Evolutionary conservation across 1,284 basidiomycete genomes (phyloP).

Genomic region (Fomitopsis betulina): DNA sequence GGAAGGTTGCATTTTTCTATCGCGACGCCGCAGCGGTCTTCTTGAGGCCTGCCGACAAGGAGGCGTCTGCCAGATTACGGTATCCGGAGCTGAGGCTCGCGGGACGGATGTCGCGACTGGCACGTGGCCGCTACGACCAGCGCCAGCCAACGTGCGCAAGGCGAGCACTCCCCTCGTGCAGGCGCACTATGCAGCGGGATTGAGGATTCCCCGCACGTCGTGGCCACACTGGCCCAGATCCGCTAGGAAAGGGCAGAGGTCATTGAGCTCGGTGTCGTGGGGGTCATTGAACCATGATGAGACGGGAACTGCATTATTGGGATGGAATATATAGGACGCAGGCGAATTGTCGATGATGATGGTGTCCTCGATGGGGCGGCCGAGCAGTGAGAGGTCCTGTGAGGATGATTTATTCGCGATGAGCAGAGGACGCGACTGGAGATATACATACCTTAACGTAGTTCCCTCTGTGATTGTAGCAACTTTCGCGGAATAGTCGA

Average conservation of each 20-base stretch:
- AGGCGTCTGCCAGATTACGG: neutral
- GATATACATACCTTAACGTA: conserved; percentile 82
- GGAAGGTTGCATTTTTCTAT: neutral
- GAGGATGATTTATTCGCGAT: neutral
- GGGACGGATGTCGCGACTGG: conserved; percentile 3
- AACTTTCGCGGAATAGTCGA: conserved; percentile 95
- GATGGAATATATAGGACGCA: conserved; percentile 98
- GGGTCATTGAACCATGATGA: conserved; percentile 99
- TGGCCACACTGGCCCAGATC: conserved; percentile 76
- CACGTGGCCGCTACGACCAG: conserved; percentile 1
- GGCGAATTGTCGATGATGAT: conserved; percentile 99
- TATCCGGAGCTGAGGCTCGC: conserved; percentile 1
- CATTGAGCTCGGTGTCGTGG: conserved; percentile 94
- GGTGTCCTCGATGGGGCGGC: conserved; percentile 85
- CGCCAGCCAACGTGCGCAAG: neutral
- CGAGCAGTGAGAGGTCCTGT: conserved; percentile 94
- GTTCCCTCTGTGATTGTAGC: conserved; percentile 98
- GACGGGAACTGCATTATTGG: conserved; percentile 97
- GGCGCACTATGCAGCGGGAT: conserved; percentile 34
- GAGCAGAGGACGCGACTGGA: neutral
- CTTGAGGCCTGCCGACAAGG: neutral
- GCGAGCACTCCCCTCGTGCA: neutral
- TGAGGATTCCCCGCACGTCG: conserved; percentile 91
- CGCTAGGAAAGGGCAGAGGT: conserved; percentile 88
- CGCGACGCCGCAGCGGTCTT: neutral